Evolutionary conservation across 306 rosid genomes (phyloP).

Genomic region (Inga leiocalycina): DNA sequence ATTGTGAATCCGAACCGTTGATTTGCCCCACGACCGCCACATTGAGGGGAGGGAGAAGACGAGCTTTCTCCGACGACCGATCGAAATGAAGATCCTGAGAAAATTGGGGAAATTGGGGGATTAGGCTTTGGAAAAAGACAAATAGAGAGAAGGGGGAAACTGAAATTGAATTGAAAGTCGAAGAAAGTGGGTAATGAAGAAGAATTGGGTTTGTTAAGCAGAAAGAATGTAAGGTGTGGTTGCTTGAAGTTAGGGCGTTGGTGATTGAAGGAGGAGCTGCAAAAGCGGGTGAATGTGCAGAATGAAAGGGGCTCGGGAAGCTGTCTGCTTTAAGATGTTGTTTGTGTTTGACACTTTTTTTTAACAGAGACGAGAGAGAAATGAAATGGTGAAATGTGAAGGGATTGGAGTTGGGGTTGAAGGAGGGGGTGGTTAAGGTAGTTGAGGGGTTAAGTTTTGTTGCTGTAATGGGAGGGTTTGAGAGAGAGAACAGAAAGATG

Average conservation of each 20-base stretch:
- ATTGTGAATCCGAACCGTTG: conserved; percentile 56
- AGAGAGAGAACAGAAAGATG: conserved; percentile 27
- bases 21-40: conserved; percentile 88
- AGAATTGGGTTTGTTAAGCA: conserved; percentile 21
- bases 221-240: conserved; percentile 25
- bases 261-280: conserved; percentile 44
- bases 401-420: conserved; percentile 16
- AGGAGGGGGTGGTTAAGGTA: conserved; percentile 49
- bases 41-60: conserved; percentile 51
- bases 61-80: not conserved
- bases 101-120: not conserved
- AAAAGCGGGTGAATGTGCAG: conserved; percentile 34
- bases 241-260: conserved; percentile 53
- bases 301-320: not conserved
- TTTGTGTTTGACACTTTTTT: not conserved
- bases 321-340: not conserved
- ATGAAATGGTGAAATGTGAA: conserved; percentile 2
- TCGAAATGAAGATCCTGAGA: not conserved
- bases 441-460: conserved; percentile 42
- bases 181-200: not conserved
- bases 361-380: conserved; percentile 8
- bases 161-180: not conserved
- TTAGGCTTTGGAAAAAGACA: not conserved
- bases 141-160: not conserved
- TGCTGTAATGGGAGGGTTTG: conserved; percentile 41